Evolutionary conservation across 495 filamentous ascomycete genomes (phyloP).

Genomic region (Lepraria neglecta): DNA sequence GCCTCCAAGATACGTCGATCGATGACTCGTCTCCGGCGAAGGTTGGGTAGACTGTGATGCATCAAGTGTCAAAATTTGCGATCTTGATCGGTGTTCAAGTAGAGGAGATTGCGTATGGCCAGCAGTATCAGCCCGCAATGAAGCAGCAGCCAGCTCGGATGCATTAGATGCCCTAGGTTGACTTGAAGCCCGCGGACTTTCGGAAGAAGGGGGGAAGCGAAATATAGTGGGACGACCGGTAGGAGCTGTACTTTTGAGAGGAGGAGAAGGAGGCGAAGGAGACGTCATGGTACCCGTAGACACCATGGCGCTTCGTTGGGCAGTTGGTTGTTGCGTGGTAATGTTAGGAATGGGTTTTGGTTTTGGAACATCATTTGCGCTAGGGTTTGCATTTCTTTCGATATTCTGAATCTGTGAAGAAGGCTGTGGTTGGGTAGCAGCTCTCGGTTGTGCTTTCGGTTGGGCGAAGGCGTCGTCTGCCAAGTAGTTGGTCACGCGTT

Average conservation of each 20-base stretch:
- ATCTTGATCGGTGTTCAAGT: slow-evolving; percentile 45
- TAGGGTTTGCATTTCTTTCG: slow-evolving; percentile 5
- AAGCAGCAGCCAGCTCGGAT: slow-evolving; percentile 23
- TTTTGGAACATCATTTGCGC: slow-evolving; percentile 9
- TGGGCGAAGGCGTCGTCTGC: slow-evolving; percentile 83
- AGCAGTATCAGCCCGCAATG: slow-evolving; percentile 25
- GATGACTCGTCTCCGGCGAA: slow-evolving; percentile 57
- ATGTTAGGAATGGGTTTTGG: slow-evolving; percentile 27
- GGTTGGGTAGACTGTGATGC: slow-evolving; percentile 56
- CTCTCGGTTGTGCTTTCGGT: slow-evolving; percentile 35
- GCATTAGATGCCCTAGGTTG: slow-evolving; percentile 38
- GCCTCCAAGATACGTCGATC: slow-evolving; percentile 43
- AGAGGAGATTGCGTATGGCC: slow-evolving; percentile 35
- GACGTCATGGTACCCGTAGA: slow-evolving; percentile 92
- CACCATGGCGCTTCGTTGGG: slow-evolving; percentile 65
- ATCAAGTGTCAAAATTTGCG: slow-evolving; percentile 44
- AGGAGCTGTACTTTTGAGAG: slow-evolving; percentile 37
- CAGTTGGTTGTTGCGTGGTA: slow-evolving; percentile 46
- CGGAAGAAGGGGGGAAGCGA: slow-evolving; percentile 53
- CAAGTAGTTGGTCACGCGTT: slow-evolving; percentile 71
- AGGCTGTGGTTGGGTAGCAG: slow-evolving; percentile 29
- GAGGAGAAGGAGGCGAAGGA: slow-evolving; percentile 55
- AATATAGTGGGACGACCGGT: slow-evolving; percentile 48
- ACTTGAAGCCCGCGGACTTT: slow-evolving; percentile 52
- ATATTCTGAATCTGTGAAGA: slow-evolving; percentile 22